A percentile compares a stretch with the other conserved stretches of the same genome.
Conservation (phyloP, 805 yeast species). For the Wickerhamiella galacta region DNA sequence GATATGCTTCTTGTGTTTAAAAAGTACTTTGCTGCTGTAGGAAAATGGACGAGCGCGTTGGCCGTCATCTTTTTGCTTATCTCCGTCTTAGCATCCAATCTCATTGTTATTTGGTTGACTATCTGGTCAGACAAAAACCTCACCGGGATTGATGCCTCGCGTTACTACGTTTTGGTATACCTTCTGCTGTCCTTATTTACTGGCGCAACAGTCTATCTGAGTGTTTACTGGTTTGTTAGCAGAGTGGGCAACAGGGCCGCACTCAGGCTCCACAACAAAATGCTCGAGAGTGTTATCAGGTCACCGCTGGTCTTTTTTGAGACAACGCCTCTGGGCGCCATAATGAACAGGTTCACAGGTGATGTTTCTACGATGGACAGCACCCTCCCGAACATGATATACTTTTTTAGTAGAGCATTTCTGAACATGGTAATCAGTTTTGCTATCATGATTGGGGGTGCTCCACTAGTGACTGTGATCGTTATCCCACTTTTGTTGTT, state of each 20-base stretch:
- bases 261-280: constrained; percentile 35
- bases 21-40: constrained; percentile 7
- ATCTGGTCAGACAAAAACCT: constrained; percentile 12
- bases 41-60: background rate
- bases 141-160: constrained; percentile 8
- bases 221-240: constrained; percentile 8
- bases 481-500: constrained; percentile 43
- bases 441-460: constrained; percentile 56
- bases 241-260: constrained; percentile 6
- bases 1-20: constrained; percentile 5
- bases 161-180: constrained; percentile 9
- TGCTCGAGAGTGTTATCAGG: constrained; percentile 57
- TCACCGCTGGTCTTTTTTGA: constrained; percentile 94
- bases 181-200: constrained; percentile 4
- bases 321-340: constrained; percentile 87
- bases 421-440: constrained; percentile 37
- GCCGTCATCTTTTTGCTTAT: constrained; percentile 3
- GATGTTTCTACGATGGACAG: constrained; percentile 80
- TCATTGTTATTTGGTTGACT: constrained; percentile 11
- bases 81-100: constrained; percentile 4
- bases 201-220: constrained; percentile 3
- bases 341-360: constrained; percentile 75
- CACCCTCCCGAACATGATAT: constrained; percentile 26
- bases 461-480: constrained; percentile 66
- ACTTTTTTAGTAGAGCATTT: constrained; percentile 21